These are phyloP conservation scores for Serendipita sp. DNA, from an alignment of 768 basidiomycete species.

Conservation along the genomic window DNA sequence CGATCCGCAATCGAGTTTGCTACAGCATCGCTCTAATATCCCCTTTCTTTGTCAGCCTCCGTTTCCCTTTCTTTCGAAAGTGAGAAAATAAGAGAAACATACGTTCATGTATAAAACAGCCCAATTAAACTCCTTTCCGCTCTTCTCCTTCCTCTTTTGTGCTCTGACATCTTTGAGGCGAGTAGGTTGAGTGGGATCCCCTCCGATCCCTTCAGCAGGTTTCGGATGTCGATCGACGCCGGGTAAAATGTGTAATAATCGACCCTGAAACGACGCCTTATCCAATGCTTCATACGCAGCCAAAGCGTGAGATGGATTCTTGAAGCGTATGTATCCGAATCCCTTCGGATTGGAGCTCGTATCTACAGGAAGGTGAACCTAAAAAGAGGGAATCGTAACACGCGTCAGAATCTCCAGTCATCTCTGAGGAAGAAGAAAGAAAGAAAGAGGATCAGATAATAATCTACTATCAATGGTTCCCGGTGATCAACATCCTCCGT, in stretches of 20 bases:
- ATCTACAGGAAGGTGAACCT: constrained; percentile 46
- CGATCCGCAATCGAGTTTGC: constrained; percentile 77
- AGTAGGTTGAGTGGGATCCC: constrained; percentile 23
- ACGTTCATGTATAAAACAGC: constrained; percentile 96
- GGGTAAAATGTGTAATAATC: constrained; percentile 76
- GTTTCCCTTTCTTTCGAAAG: constrained; percentile 12
- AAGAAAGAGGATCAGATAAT: constrained; percentile 21
- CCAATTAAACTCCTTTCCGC: constrained; percentile 81
- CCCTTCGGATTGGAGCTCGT: constrained; percentile 36
- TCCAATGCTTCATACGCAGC: constrained; percentile 66
- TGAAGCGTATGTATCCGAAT: constrained; percentile 43
- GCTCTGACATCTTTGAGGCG: constrained; percentile 42
- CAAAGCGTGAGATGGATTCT: constrained; percentile 31
- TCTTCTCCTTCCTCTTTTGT: constrained; percentile 44
- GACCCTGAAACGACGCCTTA: constrained; percentile 75
- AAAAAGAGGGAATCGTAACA: not conserved
- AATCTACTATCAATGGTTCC: constrained; percentile 50
- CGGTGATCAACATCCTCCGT: constrained; percentile 36
- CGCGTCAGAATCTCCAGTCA: constrained; percentile 13
- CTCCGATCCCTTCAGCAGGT: constrained; percentile 17
- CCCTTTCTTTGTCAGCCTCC: not conserved
- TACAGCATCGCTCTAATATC: constrained; percentile 76
- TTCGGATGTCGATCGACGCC: constrained; percentile 45
- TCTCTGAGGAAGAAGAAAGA: not conserved
- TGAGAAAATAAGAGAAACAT: constrained; percentile 22